These are phyloP conservation scores for Curvularia sp. DNA, from an alignment of 2,329 filamentous ascomycete genomes.

Conservation along the genomic window DNA sequence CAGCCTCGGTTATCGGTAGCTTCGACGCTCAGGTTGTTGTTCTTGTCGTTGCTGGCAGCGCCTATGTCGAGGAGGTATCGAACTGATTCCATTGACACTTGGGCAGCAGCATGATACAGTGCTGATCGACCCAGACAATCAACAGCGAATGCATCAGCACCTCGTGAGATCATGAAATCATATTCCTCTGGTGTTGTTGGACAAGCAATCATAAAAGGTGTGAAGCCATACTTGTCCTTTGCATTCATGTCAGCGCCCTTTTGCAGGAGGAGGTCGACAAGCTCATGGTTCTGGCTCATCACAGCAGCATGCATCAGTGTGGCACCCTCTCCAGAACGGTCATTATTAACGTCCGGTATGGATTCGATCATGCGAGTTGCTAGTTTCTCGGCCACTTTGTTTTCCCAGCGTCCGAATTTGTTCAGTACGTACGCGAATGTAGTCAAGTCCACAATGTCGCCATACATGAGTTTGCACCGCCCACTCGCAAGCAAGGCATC, in stretches of 20 bases:
- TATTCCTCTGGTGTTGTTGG: neutral
- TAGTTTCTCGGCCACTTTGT: neutral
- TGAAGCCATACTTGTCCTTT: neutral
- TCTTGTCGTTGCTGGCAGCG: neutral
- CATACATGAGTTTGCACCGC: neutral
- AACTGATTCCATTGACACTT: neutral
- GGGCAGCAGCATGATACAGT: neutral
- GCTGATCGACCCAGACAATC: neutral
- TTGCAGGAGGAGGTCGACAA: neutral
- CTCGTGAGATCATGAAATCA: neutral
- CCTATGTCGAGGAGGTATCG: neutral
- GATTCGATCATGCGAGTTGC: neutral
- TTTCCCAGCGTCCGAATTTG: neutral
- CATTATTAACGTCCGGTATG: neutral
- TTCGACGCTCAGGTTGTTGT: neutral
- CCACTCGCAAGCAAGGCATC: neutral
- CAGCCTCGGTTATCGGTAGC: neutral
- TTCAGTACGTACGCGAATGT: neutral
- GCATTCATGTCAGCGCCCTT: neutral
- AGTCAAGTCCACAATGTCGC: neutral
- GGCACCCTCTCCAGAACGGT: neutral
- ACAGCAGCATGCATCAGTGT: neutral
- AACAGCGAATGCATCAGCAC: neutral
- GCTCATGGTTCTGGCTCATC: neutral
- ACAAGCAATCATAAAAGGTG: neutral